A percentile compares a stretch with the other conserved stretches of the same genome.
phyloP scores from a whole-genome alignment of 352 stramenopile species.

The Phytophthora tubulina region DNA sequence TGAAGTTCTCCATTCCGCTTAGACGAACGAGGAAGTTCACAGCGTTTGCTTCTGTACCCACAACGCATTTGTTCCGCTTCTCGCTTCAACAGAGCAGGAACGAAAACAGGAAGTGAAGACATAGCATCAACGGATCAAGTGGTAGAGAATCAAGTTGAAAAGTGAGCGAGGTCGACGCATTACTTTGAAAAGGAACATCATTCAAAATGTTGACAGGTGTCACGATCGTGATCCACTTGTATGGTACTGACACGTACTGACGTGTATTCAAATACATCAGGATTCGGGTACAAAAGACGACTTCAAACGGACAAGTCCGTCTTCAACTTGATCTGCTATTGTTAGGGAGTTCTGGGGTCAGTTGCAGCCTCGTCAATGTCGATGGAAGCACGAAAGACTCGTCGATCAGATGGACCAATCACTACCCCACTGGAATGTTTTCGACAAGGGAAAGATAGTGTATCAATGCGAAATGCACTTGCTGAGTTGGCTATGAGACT shows the following conservation, averaged over 20 bases:
- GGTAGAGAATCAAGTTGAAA: slow-evolving; percentile 19
- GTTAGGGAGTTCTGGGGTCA: slow-evolving; percentile 1
- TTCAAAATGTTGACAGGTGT: slow-evolving; percentile 9
- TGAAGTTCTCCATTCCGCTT: slow-evolving; percentile 56
- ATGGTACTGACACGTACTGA: slow-evolving; percentile 4
- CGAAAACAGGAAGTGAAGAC: background rate
- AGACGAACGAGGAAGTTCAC: slow-evolving; percentile 39
- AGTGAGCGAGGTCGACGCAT: background rate
- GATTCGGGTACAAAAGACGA: slow-evolving; percentile 10
- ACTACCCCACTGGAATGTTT: slow-evolving; percentile 56
- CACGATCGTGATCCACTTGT: background rate
- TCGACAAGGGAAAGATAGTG: slow-evolving; percentile 40
- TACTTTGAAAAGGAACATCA: slow-evolving; percentile 8
- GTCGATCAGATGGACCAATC: slow-evolving; percentile 44
- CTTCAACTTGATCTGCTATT: slow-evolving; percentile 27
- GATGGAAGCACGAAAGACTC: slow-evolving; percentile 27
- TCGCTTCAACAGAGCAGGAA: background rate
- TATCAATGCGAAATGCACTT: slow-evolving; percentile 50
- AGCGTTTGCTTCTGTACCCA: slow-evolving; percentile 57
- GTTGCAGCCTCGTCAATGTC: no score
- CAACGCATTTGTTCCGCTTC: slow-evolving; percentile 13
- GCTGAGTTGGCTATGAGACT: slow-evolving; percentile 71
- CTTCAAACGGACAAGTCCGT: slow-evolving; percentile 20
- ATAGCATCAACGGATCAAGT: background rate
- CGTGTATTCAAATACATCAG: slow-evolving; percentile 24